Evolutionary conservation across 1,284 basidiomycete genomes (phyloP), one percentile per base, ranked within the genome.

Genomic region (Malassezia vespertilionis): DNA sequence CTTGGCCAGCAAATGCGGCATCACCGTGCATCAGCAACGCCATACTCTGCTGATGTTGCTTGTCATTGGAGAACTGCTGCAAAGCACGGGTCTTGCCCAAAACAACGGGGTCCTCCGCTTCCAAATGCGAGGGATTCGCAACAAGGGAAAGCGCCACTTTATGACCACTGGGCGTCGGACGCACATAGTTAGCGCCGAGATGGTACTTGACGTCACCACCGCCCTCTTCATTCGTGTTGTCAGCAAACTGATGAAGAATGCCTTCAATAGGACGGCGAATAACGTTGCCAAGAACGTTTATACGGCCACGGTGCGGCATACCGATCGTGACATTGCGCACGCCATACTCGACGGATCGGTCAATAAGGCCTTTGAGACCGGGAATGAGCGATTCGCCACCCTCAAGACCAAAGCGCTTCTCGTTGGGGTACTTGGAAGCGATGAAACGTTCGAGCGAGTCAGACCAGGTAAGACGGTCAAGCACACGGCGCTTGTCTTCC

Each of bases 401-500:
- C 74, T 99, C 93, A 44, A 99, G 80, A 74, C 93, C 93, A 75
- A 97, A 99, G 46, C 93, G 85, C 76, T 99, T 99, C 77, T 97
- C 93, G 75, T 95, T 97, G 58, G 93, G 93, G 75, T 89, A 95
- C 74, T 97, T 97, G 77, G 82, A 86, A 18, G 89, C 83, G 61
- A 97, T 90, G 77, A 95, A 99, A 71, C 91, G 90, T 74, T 99
- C 93, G 66, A 97, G 96, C 5, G 86, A 85, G 72, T 97, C 91
- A 22, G 91, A 97, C 93, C 93, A 97, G 74, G 96, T 95, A 66
- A 96, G 82, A 53, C 93, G 86, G 75, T 97, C 93, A 51, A 97
- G 80, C 59, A 99, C 93, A 83, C 93, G 91, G 49, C 89, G 82
- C 76, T 97, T 99, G 77, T 99, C 91, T 69, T 97, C 93, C 51